Evolutionary conservation across 2,329 filamentous ascomycete genomes (phyloP).

Genomic region (Colletotrichum navitas): DNA sequence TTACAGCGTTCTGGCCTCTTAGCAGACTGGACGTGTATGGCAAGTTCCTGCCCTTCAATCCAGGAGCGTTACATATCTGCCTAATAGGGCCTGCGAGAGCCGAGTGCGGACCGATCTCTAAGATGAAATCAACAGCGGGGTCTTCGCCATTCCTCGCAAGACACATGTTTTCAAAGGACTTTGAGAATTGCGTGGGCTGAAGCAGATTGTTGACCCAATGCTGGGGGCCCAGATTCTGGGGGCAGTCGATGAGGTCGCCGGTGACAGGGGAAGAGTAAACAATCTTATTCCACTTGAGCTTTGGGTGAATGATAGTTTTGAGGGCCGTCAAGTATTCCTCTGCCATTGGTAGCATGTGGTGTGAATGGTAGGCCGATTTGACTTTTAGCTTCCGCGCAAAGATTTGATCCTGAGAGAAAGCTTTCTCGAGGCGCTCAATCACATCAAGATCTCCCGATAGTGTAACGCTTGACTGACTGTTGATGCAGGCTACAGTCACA

Average conservation of each 20-base stretch:
- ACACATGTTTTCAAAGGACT: constrained; percentile 12
- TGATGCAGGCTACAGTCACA: constrained; percentile 54
- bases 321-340: constrained; percentile 8
- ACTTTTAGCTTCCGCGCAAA: constrained; percentile 44
- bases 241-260: constrained; percentile 44
- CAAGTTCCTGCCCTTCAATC: neutral
- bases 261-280: constrained; percentile 36
- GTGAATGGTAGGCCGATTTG: constrained; percentile 33
- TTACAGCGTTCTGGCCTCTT: constrained; percentile 14
- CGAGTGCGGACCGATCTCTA: constrained; percentile 64
- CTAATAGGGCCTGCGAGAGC: constrained; percentile 63
- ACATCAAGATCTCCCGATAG: constrained; percentile 45
- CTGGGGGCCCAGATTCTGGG: constrained; percentile 14
- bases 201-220: constrained; percentile 33
- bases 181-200: constrained; percentile 19
- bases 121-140: constrained; percentile 51
- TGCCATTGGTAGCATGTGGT: constrained; percentile 61
- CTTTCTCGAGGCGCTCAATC: constrained; percentile 44
- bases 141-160: neutral
- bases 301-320: constrained; percentile 7
- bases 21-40: constrained; percentile 10
- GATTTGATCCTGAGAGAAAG: constrained; percentile 26
- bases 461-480: constrained; percentile 53
- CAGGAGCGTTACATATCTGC: constrained; percentile 58
- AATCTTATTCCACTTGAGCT: constrained; percentile 47